Evolutionary conservation across 78 protist species (phyloP).

Genomic region (Pigoraptor vietnamica): DNA sequence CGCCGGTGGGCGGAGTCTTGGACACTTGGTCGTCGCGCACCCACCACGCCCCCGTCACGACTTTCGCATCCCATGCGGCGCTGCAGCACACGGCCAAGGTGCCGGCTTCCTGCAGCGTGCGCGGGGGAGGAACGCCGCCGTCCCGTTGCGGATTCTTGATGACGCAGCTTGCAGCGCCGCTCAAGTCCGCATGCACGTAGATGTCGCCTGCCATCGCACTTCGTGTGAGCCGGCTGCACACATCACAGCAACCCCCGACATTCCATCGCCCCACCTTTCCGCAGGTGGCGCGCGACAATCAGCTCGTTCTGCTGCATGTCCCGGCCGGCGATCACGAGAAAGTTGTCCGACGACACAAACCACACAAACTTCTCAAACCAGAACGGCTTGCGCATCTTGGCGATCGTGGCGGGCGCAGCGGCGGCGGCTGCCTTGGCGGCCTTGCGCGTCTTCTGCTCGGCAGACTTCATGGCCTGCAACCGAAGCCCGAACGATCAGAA

Average conservation of each 20-base stretch:
- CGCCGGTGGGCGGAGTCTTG: conserved; percentile 93
- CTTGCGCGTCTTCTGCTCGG: not conserved
- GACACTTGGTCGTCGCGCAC: conserved; percentile 75
- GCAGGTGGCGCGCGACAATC: conserved; percentile 59
- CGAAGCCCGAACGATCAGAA: no score
- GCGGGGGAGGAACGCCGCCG: conserved; percentile 32
- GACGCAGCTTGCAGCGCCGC: conserved; percentile 80
- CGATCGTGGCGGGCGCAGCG: conserved; percentile 22
- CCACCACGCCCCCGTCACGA: conserved; percentile 88
- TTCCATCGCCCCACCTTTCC: not conserved
- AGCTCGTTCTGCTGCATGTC: conserved; percentile 95
- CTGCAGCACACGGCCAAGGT: conserved; percentile 29
- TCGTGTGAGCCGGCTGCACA: not conserved
- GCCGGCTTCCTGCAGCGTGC: conserved; percentile 62
- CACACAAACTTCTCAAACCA: conserved; percentile 98
- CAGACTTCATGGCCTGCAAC: conserved; percentile 16
- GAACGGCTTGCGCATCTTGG: conserved; percentile 58
- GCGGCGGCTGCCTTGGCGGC: conserved; percentile 12
- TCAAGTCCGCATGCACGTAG: conserved; percentile 91
- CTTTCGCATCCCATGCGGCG: conserved; percentile 89
- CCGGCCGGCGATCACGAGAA: conserved; percentile 82
- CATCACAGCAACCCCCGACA: not conserved
- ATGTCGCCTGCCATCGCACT: conserved; percentile 64
- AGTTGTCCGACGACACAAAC: conserved; percentile 88
- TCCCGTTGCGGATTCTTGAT: conserved; percentile 58